Base-by-base conservation (phyloP, 169 alveolate species). In the Plasmodium fragile region DNA sequence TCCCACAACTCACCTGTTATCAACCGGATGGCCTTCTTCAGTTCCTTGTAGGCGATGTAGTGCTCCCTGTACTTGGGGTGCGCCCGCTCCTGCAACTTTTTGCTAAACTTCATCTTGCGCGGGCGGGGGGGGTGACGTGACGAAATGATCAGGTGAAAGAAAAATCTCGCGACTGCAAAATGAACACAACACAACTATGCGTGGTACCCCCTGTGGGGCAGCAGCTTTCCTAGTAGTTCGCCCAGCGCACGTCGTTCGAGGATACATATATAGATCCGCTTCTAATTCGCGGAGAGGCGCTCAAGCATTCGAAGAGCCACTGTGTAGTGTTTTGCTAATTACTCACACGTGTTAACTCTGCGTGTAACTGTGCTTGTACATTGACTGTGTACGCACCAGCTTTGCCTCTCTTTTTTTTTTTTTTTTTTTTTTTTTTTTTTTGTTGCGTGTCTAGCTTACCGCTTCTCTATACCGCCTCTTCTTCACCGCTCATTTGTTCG, bases 21-120 rank as follows among this genome's bases (percentile, higher is more conserved):
- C 25, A 96, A 79, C 81, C 95, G 95, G 69, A 96, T 89, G 16
- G 96, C 97, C 45, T 95, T 94, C 84, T 96, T 96, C 70, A 96
- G 91, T 28, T 96, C 97, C 81, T 95, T 96, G 84, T 96, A 96
- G 10, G 98, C 84, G 28, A 96, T 93, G 81, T 96, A 96, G 43
- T 91, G 83, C 6, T 95, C 93, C 69, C 92, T 80, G 22, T 93
- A 95, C 43, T 94, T 80, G 16, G 94, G 97, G 49, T 95, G 96
- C 16, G 95, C 94, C 53, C 77, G 79, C 69, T 95, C 97, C 55
- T 92, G 95, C 59, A 96, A 81, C 69, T 92, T 95, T 79, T 95
- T 95, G 55, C 97, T 92, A 75, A 96, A 96, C 92, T 95, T 96
- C 98, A 96, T 96, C n/a, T n/a, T 55, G 77, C 81, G 39, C 36